Evolutionary conservation across 805 yeast genomes (phyloP), one percentile per base, ranked within the genome.

Genomic region (Cyberlindnera americana): DNA sequence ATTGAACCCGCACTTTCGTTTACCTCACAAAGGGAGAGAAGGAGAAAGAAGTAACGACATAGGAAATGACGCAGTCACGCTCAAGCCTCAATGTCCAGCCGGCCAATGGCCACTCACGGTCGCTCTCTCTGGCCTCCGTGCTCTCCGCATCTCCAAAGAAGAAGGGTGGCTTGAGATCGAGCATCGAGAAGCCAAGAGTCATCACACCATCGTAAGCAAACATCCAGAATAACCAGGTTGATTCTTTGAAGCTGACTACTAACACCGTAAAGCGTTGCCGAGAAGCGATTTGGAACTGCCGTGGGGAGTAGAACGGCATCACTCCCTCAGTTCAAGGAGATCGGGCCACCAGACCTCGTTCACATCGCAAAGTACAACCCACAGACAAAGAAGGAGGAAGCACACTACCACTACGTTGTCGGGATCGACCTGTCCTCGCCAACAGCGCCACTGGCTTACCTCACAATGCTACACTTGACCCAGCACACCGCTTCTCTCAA

Each of bases 341-440:
- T 82, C 17, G 95, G 95, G 0, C 86, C 89, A 3, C 83, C 89
- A 3, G 95, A 85, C 60, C 64, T 84, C 41, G 77, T 81, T 3
- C 83, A 72, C 49, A 49, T 74, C 21, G 57, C 72, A 21, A 69
- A 62, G 40, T 56, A 49, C 40, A 47, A 48, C 36, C 46, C 38
- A 15, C 41, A 43, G 5, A 19, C 37, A 2, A 52, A 48, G 29
- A 68, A 70, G 39, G 82, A 77, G 42, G 61, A 65, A 12, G 77
- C 82, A 1, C 69, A 67, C 36, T 75, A 72, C 38, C 77, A 72
- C 44, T 69, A 64, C 45, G 56, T 69, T 19, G 65, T 69, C 1
- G 80, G 81, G 4, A 50, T 75, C 17, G 75, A 73, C 47, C 56
- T 67, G 1, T 67, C 76, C 0, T 66, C 72, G 4, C 57, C 63